phyloP scores from a whole-genome alignment of 352 stramenopile genomes.

The Pythium biforme region DNA sequence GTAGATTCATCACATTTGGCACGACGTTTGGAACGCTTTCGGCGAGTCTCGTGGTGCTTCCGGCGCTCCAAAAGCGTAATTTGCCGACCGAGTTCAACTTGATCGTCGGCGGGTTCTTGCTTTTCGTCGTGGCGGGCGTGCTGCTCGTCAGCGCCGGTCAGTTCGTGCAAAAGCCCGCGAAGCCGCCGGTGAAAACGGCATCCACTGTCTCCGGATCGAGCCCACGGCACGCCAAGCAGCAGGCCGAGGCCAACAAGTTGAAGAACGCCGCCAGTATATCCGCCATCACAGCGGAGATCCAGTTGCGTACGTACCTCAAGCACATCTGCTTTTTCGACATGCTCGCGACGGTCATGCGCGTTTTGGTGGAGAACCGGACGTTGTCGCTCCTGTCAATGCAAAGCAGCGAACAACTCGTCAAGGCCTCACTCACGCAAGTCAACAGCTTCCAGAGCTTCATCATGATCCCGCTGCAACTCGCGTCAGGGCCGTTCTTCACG shows the following conservation, averaged over 20 bases:
- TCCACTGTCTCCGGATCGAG: slow-evolving; percentile 5
- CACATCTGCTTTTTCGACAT: slow-evolving; percentile 89
- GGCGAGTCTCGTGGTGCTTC: slow-evolving; percentile 72
- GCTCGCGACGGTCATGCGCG: slow-evolving; percentile 71
- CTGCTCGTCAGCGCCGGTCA: slow-evolving; percentile 51
- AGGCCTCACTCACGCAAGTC: slow-evolving; percentile 69
- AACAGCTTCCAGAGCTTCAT: slow-evolving; percentile 85
- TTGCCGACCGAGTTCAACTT: slow-evolving; percentile 76
- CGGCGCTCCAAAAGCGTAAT: slow-evolving; percentile 43
- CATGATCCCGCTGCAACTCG: slow-evolving; percentile 85
- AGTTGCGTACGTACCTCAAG: slow-evolving; percentile 71
- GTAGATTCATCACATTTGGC: slow-evolving; percentile 78
- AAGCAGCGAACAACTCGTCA: slow-evolving; percentile 57
- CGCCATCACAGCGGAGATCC: slow-evolving; percentile 61
- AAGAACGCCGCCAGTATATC: slow-evolving; percentile 4
- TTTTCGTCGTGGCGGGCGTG: slow-evolving; percentile 58
- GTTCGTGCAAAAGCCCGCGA: slow-evolving; percentile 25
- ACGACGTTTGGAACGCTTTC: slow-evolving; percentile 76
- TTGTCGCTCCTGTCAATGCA: slow-evolving; percentile 71
- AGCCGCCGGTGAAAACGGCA: neutral
- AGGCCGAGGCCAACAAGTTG: neutral
- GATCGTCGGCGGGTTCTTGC: slow-evolving; percentile 46
- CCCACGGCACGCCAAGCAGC: slow-evolving; percentile 7
- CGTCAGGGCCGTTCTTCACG: slow-evolving; percentile 78
- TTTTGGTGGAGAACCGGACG: slow-evolving; percentile 82